Base-by-base conservation (phyloP, 345 rosid species). In the Abelmoschus esculentus region DNA sequence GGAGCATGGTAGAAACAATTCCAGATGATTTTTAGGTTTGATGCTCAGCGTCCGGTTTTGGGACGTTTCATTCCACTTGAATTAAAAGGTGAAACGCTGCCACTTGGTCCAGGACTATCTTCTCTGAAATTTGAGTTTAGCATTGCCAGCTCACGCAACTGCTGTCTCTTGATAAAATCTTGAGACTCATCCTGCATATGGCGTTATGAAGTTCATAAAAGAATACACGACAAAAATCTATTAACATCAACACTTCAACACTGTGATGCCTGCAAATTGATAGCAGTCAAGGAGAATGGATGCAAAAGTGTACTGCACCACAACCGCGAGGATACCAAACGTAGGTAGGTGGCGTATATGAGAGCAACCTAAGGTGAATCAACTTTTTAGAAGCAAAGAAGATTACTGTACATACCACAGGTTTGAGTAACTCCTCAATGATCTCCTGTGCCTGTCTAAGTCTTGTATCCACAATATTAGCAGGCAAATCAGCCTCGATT, bases 61-160 rank as follows among this genome's bases (percentile, higher is more conserved):
- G 96, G 95, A 46, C 98, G 97, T 82, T 95, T 95, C 92, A 93
- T 89, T 64, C 97, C 89, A 61, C 93, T 90, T 36, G 96, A 85
- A 75, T 88, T 95, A 87, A 95, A 95, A 4, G 97, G 99, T 61
- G 97, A 95, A 74, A 91, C 82, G 29, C 96, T 90, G 50, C 99
- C 96, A 6, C 96, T 95, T 0, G 97, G 99, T n/a, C 97, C 97
- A 1, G 99, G 99, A 72, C 97, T 89, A 40, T 95, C 96, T 82
- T 95, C 99, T 79, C 97, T 86, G 83, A 84, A 82, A 81, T 83
- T 91, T n/a, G 97, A 95, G 68, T 95, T 95, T 66, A 95, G 72
- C 86, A 95, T 70, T 0, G 99, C 99, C 15, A 95, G 82, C 76
- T 95, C 97, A 15, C 97, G 90, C 77, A 95, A 54, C 77, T 95